Percentiles rank a stretch among this genome's conserved stretches.
phyloP scores from a whole-genome alignment of 768 basidiomycete genomes.

The Phanerochaete sordida region DNA sequence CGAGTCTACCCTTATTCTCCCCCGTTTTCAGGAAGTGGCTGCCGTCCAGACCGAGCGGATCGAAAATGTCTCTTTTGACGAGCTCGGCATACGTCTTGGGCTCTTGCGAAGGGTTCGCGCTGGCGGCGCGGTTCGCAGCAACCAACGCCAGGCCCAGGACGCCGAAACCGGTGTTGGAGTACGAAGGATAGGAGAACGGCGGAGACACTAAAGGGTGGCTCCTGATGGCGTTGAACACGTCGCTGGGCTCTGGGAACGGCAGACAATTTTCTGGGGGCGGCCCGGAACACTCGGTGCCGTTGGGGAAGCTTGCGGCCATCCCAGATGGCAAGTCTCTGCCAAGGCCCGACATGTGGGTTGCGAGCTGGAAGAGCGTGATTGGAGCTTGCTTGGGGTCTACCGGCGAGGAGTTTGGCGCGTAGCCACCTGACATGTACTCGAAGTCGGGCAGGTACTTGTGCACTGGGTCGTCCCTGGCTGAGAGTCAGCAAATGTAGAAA shows the following conservation, averaged over 20 bases:
- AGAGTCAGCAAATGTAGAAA: neutral
- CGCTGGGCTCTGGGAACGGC: constrained; percentile 28
- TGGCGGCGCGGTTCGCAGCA: constrained; percentile 24
- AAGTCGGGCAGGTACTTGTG: constrained; percentile 40
- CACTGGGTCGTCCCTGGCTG: constrained; percentile 47
- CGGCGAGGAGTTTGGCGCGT: neutral
- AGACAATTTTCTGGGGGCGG: constrained; percentile 29
- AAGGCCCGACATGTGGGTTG: constrained; percentile 30
- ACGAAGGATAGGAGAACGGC: constrained; percentile 41
- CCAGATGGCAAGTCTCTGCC: constrained; percentile 36
- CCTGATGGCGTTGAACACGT: constrained; percentile 34
- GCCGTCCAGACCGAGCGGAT: constrained; percentile 40
- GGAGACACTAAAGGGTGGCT: constrained; percentile 37
- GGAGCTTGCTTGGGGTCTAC: constrained; percentile 2
- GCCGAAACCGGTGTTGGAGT: constrained; percentile 37
- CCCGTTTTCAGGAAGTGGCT: constrained; percentile 40
- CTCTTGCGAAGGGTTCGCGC: neutral
- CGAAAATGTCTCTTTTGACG: constrained; percentile 47
- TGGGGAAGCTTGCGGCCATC: constrained; percentile 38
- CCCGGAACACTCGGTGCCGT: constrained; percentile 22
- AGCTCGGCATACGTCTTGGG: constrained; percentile 34
- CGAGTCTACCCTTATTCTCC: constrained; percentile 33
- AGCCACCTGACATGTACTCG: constrained; percentile 22
- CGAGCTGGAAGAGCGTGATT: constrained; percentile 27
- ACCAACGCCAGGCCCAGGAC: constrained; percentile 34